These are phyloP conservation scores for Tricharina praecox DNA, from an alignment of 495 filamentous ascomycete species.

Conservation along the genomic window DNA sequence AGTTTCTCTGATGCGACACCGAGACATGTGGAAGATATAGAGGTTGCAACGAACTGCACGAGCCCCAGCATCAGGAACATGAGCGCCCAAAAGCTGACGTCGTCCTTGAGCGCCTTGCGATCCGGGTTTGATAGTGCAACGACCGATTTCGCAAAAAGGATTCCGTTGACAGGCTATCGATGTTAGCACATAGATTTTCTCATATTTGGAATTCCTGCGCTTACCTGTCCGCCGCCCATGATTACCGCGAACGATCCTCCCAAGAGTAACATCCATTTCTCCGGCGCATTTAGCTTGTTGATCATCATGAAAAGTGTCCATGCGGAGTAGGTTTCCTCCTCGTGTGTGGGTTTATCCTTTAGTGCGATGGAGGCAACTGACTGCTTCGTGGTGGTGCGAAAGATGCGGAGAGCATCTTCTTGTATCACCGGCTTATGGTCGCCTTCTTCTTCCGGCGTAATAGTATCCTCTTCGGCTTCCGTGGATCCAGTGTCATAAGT, in stretches of 20 bases:
- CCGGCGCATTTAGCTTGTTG: neutral
- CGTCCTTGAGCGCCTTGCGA: constrained; percentile 11
- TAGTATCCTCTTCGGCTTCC: neutral
- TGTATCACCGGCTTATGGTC: neutral
- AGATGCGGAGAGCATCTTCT: neutral
- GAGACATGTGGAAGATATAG: neutral
- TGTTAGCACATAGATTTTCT: neutral
- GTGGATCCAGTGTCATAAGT: neutral
- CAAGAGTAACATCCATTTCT: neutral
- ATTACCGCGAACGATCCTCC: neutral
- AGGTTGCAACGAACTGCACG: constrained; percentile 24
- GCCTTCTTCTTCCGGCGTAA: neutral
- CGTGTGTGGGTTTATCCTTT: neutral
- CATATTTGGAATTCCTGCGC: no score
- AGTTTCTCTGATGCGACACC: neutral
- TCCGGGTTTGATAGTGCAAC: constrained; percentile 41
- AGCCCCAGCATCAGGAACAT: constrained; percentile 40
- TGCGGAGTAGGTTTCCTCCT: neutral
- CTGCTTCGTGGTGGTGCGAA: constrained; percentile 20
- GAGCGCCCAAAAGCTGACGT: constrained; percentile 36
- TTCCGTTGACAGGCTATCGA: constrained; percentile 23
- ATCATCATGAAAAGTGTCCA: neutral
- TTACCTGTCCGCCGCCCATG: constrained; percentile 1
- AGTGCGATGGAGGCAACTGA: constrained; percentile 7
- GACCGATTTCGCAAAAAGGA: constrained; percentile 37